Conservation (phyloP, 2,329 filamentous ascomycete species). For the Fusarium sp. region DNA sequence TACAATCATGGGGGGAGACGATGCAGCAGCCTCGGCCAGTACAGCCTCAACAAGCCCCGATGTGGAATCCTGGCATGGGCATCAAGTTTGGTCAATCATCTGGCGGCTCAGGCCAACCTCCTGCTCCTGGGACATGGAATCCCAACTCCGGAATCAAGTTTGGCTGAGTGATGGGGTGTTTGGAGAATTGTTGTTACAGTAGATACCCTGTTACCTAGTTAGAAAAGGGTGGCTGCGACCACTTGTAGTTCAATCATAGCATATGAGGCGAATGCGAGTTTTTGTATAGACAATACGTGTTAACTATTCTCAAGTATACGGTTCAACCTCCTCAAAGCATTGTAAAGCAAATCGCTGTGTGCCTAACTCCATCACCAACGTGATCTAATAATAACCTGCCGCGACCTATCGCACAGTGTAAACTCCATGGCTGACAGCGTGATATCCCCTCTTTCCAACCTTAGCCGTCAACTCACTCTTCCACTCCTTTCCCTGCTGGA, state of each 20-base stretch:
- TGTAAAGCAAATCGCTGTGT: not conserved
- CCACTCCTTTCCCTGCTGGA: slow-evolving; percentile 56
- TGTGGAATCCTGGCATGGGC: slow-evolving; percentile 85
- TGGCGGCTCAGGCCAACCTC: slow-evolving; percentile 47
- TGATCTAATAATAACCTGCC: not conserved
- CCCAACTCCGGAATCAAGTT: slow-evolving; percentile 72
- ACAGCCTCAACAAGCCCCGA: slow-evolving; percentile 57
- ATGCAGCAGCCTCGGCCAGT: slow-evolving; percentile 70
- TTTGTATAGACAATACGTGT: not conserved
- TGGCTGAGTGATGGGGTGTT: slow-evolving; percentile 52
- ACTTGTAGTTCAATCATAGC: slow-evolving; percentile 2
- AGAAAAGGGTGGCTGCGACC: not conserved
- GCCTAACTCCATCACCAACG: not conserved
- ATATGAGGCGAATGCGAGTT: slow-evolving; percentile 20
- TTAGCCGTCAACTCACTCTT: slow-evolving; percentile 57
- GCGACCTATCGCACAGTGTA: slow-evolving; percentile 56
- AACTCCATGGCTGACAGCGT: slow-evolving; percentile 59
- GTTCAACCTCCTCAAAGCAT: not conserved
- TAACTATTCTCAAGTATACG: not conserved
- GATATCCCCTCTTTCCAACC: slow-evolving; percentile 63
- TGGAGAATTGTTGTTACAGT: slow-evolving; percentile 7
- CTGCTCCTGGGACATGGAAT: slow-evolving; percentile 68
- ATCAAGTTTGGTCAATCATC: slow-evolving; percentile 78
- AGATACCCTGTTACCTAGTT: slow-evolving; percentile 10
- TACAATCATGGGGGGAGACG: slow-evolving; percentile 72